These are phyloP conservation scores for Annulohypoxylon maeteangense DNA, from an alignment of 495 filamentous ascomycete species.

Conservation along the genomic window DNA sequence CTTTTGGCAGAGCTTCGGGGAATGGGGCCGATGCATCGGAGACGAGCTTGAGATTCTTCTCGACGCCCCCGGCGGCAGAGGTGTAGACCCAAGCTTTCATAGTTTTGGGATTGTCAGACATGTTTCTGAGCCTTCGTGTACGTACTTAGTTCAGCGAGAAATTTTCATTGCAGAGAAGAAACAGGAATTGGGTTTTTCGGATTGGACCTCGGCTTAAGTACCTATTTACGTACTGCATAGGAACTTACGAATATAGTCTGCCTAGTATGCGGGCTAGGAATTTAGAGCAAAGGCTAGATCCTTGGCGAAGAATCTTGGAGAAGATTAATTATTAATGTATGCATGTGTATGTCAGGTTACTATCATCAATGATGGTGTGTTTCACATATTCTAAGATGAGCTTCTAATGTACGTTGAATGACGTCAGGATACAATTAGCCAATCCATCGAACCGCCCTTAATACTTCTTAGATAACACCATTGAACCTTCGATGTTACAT, in stretches of 20 bases:
- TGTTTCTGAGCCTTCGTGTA: neutral
- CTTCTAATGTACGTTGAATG: neutral
- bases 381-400: neutral
- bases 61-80: constrained; percentile 59
- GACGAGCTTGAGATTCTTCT: constrained; percentile 66
- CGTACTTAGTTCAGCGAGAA: neutral
- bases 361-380: neutral
- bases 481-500: neutral
- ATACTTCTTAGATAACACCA: neutral
- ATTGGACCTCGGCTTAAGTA: neutral
- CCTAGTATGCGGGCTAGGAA: neutral
- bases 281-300: neutral
- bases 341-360: neutral
- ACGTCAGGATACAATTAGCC: neutral
- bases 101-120: constrained; percentile 43
- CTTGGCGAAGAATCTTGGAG: neutral
- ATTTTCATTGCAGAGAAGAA: neutral
- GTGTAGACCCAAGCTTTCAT: constrained; percentile 75
- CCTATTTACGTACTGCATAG: neutral
- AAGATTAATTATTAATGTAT: neutral
- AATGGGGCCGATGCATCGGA: constrained; percentile 54
- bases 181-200: neutral
- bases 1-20: constrained; percentile 46
- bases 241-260: too few species aligned
- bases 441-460: neutral